These are phyloP conservation scores for Sporothrix protearum DNA, from an alignment of 2,329 filamentous ascomycete genomes.

Conservation along the genomic window DNA sequence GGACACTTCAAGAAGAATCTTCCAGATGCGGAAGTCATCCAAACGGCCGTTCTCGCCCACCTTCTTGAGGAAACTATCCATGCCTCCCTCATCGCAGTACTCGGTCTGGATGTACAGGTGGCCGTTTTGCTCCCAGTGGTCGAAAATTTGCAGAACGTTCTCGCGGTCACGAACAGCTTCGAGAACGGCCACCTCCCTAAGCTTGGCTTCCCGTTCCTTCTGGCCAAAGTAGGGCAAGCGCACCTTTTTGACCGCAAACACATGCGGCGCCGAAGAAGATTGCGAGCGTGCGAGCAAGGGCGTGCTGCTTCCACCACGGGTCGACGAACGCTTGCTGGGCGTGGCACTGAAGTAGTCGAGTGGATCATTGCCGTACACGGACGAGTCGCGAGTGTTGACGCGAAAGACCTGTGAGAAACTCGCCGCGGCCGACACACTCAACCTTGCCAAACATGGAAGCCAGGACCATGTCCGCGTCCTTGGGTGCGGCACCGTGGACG, in stretches of 20 bases:
- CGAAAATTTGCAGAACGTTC: slow-evolving; percentile 78
- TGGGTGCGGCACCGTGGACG: slow-evolving; percentile 64
- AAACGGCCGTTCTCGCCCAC: slow-evolving; percentile 79
- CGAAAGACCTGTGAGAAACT: slow-evolving; percentile 94
- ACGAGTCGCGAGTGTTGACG: slow-evolving; percentile 51
- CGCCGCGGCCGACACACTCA: slow-evolving; percentile 76
- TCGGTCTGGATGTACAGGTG: slow-evolving; percentile 97
- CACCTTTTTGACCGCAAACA: slow-evolving; percentile 93
- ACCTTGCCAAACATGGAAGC: slow-evolving; percentile 75
- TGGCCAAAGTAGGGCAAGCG: slow-evolving; percentile 73
- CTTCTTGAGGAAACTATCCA: slow-evolving; percentile 79
- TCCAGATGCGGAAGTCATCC: slow-evolving; percentile 98
- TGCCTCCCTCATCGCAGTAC: slow-evolving; percentile 88
- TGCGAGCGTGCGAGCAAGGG: slow-evolving; percentile 33
- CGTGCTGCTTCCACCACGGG: background rate
- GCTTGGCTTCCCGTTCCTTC: slow-evolving; percentile 76
- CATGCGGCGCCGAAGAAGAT: slow-evolving; percentile 47
- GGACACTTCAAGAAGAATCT: slow-evolving; percentile 83
- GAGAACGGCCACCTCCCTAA: slow-evolving; percentile 78
- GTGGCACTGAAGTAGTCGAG: slow-evolving; percentile 37
- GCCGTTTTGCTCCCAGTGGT: slow-evolving; percentile 81
- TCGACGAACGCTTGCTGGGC: slow-evolving; percentile 24
- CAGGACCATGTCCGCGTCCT: slow-evolving; percentile 71
- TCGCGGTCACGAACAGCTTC: slow-evolving; percentile 73
- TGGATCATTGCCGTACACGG: slow-evolving; percentile 29